Base-by-base conservation (phyloP, 805 yeast species). In the Saturnispora diversa region DNA sequence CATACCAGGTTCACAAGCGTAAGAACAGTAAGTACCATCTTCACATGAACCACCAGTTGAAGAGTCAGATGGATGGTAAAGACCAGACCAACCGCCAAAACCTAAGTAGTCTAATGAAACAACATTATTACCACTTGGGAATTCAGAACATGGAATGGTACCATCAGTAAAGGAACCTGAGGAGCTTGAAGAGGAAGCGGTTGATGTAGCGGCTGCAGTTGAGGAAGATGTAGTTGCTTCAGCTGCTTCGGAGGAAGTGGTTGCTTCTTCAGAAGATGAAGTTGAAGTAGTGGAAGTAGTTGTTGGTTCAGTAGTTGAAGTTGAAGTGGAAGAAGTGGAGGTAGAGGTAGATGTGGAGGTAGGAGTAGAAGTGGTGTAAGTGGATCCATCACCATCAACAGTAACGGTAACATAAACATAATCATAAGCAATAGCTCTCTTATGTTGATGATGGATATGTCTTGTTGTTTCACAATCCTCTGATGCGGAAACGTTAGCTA, bases 1-100 rank as follows among this genome's bases (percentile, higher is more conserved):
- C 95, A 86, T 85, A 75, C 97, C 98, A 31, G 96, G 78, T 70
- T 87, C 94, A 72, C 98, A 90, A 45, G 97, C 95, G 66, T 90
- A 90, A 44, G 97, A 90, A 69, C 98, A 90, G 78, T 84, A 86
- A 56, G 75, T 75, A 44, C 97, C 97, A 52, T 88, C 96, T 48
- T 68, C 62, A 72, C 98, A 90, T 35, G 73, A 55, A 41, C 72
- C 71, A 45, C 76, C 72, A 35, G 76, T 58, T 44, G 68, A 56
- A 46, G 74, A 64, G 39, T 58, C 60, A 35, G 29, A 25, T 10
- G 44, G 43, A 45, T 59, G 54, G 66, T 77, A 75, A 57, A 85
- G 70, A 54, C 90, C 86, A 36, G 90, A 71, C 54, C 54, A 53
- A 42, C 71, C 69, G 49, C 92, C 94, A 49, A 77, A 75, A 29